Evolutionary conservation across 495 filamentous ascomycete genomes (phyloP), one percentile per base, ranked within the genome.

Genomic region (Podospora tetraspora): DNA sequence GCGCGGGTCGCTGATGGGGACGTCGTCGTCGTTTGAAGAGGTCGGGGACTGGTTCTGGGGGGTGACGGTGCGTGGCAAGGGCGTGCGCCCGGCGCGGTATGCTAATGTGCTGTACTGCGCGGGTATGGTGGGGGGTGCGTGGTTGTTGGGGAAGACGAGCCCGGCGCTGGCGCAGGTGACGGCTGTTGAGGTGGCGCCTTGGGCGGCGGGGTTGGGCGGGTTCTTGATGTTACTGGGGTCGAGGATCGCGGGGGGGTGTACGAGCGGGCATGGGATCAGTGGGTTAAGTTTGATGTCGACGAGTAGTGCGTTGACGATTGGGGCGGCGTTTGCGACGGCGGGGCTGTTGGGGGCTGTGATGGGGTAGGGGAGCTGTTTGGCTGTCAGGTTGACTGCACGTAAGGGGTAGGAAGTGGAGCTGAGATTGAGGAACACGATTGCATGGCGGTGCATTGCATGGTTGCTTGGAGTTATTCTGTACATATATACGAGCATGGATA

Each of bases 241-340:
- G 29, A 74, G 85, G 62, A 76, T 87, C 59, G 85, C 80, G 0
- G 85, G 86, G 5, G 86, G 86, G 2, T 89, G 86, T 67, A 87
- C 86, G 0, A 86, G 83, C 24, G 86, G 86, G 0, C 86, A 88
- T 70, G 86, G 86, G 1, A 86, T 89, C 67, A 85, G 80, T 30
- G 85, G 85, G 5, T 79, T 88, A 60, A 79, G 81, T 30, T 71
- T 82, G 70, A 68, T 87, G 7, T 84, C 83, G 0, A 72, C 82
- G 22, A 78, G 81, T 2, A 88, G 86, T 73, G 75, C 86, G 64
- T 64, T 89, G 19, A 84, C 81, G 1, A 80, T 86, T 7, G 83
- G 72, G 6, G 67, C 80, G 1, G 81, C 83, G 67, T 86, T 88
- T 77, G 80, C 62, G 3, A 80, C 76, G 3, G 86, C 84, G 12